phyloP scores from a whole-genome alignment of 2,329 filamentous ascomycete genomes.

The Dactylellina parvicollis region DNA sequence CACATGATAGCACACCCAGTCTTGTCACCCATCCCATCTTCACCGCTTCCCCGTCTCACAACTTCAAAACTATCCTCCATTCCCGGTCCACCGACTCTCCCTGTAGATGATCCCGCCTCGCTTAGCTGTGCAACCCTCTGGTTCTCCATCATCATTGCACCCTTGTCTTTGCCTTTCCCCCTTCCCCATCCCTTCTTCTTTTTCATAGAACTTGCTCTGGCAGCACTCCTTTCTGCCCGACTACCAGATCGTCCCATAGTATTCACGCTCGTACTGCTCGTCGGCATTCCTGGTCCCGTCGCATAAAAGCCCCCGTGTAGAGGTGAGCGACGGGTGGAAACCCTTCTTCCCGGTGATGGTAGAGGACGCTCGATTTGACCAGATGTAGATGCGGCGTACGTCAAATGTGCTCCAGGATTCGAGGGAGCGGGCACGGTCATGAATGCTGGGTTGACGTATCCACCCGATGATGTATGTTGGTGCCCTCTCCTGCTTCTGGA shows the following conservation, averaged over 20 bases:
- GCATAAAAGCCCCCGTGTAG: constrained; percentile 45
- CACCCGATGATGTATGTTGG: constrained; percentile 3
- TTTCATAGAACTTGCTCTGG: constrained; percentile 55
- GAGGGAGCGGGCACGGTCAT: constrained; percentile 26
- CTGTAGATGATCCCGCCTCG: not conserved
- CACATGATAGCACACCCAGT: constrained; percentile 41
- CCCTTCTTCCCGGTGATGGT: constrained; percentile 42
- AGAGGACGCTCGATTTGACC: constrained; percentile 19
- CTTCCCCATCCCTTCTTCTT: constrained; percentile 55
- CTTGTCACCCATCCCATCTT: constrained; percentile 19
- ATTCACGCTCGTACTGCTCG: constrained; percentile 49
- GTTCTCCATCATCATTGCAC: constrained; percentile 31
- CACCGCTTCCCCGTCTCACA: constrained; percentile 32
- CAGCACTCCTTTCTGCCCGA: constrained; percentile 56
- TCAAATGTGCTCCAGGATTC: not conserved
- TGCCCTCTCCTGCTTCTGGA: constrained; percentile 21
- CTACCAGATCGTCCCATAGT: constrained; percentile 49
- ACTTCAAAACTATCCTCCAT: constrained; percentile 52
- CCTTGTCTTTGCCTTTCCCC: constrained; percentile 42
- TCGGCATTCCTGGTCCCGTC: constrained; percentile 5
- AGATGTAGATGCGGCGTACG: constrained; percentile 9
- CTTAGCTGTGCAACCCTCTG: constrained; percentile 6
- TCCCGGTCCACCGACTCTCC: constrained; percentile 32
- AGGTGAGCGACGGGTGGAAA: constrained; percentile 37
- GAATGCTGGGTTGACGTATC: constrained; percentile 45